Conservation (phyloP, 768 basidiomycete genomes). For the Mycena haematopus region DNA sequence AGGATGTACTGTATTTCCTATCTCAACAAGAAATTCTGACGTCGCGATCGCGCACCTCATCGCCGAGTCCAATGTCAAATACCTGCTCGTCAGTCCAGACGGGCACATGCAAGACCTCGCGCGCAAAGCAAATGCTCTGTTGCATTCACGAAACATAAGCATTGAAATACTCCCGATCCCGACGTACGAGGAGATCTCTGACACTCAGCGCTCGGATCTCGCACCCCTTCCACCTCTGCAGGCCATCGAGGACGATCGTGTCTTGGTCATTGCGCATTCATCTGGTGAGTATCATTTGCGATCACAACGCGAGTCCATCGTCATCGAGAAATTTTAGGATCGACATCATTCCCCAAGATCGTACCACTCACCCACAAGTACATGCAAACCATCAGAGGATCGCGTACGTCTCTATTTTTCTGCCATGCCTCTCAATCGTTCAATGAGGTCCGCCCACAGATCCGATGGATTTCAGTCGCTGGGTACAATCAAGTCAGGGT, state of each 20-base stretch:
- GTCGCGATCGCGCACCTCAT: constrained; percentile 14
- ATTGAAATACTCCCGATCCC: constrained; percentile 7
- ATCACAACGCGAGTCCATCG: too few relatives aligned
- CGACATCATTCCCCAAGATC: constrained; percentile 7
- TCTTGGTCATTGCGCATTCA: constrained; percentile 2
- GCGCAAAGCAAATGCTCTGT: not conserved
- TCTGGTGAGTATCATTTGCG: not conserved
- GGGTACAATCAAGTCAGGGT: not conserved
- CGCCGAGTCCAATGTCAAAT: constrained; percentile 12
- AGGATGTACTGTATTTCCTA: constrained; percentile 13
- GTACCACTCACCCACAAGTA: constrained; percentile 1
- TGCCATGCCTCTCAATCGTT: not conserved
- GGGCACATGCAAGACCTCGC: constrained; percentile 13
- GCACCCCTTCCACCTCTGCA: not conserved
- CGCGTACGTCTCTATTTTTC: not conserved
- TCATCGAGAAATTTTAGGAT: constrained; percentile 1
- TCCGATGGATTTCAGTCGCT: not conserved
- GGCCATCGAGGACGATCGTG: not conserved
- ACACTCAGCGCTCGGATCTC: not conserved
- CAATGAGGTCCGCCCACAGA: not conserved
- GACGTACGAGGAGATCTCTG: constrained; percentile 4
- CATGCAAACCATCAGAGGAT: not conserved
- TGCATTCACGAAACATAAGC: not conserved
- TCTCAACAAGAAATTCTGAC: constrained; percentile 14
- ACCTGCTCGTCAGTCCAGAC: constrained; percentile 10